A percentile compares a stretch with the other conserved stretches of the same genome.
Conservation (phyloP, 805 yeast genomes). For the Cyberlindnera saturnus region DNA sequence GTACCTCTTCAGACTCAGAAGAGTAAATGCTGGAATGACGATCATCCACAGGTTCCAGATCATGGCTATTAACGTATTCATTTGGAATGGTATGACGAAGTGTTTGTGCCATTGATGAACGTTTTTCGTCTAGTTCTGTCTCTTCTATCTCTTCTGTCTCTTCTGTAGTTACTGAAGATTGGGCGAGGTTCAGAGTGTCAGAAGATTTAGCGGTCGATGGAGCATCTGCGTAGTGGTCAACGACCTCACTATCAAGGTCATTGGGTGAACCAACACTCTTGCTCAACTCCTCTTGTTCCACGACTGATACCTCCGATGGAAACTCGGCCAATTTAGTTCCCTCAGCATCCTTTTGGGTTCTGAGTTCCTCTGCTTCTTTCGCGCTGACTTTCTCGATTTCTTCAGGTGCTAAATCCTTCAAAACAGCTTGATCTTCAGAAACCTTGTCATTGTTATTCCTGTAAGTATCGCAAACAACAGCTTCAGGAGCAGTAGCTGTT, state of each 20-base stretch:
- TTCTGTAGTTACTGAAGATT: conserved; percentile 18
- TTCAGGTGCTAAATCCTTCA: neutral
- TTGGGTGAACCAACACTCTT: neutral
- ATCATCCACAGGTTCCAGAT: neutral
- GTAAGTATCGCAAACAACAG: no score
- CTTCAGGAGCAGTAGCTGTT: no score
- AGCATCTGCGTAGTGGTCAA: conserved; percentile 13
- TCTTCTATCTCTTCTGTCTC: conserved; percentile 16
- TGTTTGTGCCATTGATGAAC: conserved; percentile 38
- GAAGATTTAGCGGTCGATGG: conserved; percentile 24
- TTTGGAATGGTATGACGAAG: conserved; percentile 35
- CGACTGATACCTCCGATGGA: neutral
- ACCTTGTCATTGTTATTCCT: no score
- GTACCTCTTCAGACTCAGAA: conserved; percentile 13
- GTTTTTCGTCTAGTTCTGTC: conserved; percentile 7
- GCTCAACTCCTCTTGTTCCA: neutral
- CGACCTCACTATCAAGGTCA: conserved; percentile 9
- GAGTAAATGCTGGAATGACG: conserved; percentile 12
- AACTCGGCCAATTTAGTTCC: conserved; percentile 1
- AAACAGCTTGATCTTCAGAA: no score
- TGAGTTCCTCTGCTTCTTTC: conserved; percentile 5
- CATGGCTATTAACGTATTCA: conserved; percentile 8
- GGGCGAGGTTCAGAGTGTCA: conserved; percentile 12
- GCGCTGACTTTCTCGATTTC: conserved; percentile 4
- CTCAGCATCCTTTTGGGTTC: conserved; percentile 9